Conservation (phyloP, 1,284 basidiomycete genomes). For the Amylostereum areolatum region DNA sequence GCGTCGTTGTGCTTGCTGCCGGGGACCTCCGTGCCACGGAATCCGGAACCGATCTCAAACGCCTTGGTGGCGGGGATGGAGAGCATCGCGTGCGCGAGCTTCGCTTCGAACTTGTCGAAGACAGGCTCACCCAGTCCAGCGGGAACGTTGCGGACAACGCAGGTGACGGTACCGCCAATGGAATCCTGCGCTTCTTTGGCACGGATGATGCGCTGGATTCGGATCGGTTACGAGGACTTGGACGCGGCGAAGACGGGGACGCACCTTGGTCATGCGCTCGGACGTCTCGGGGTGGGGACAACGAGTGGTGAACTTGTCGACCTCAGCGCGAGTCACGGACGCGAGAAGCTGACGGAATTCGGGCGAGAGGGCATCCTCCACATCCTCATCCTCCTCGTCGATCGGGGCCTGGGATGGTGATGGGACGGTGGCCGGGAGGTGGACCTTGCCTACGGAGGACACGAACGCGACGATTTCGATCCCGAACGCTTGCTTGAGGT, state of each 20-base stretch:
- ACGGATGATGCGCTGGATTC: constrained; percentile 77
- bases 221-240: constrained; percentile 5
- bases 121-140: constrained; percentile 94
- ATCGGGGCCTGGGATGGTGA: constrained; percentile 32
- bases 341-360: constrained; percentile 82
- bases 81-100: constrained; percentile 96
- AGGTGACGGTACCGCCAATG: constrained; percentile 96
- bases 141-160: constrained; percentile 89
- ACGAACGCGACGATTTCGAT: constrained; percentile 98
- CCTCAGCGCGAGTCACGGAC: constrained; percentile 80
- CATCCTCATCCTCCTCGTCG: constrained; percentile 62
- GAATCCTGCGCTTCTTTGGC: constrained; percentile 92
- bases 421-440: constrained; percentile 54
- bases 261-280: constrained; percentile 84
- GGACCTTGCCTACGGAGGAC: constrained; percentile 91
- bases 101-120: constrained; percentile 98
- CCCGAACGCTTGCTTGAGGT: constrained; percentile 83
- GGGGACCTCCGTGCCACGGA: constrained; percentile 92
- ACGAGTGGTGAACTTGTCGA: constrained; percentile 85
- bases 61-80: constrained; percentile 98
- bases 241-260: constrained; percentile 10
- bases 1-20: constrained; percentile 93
- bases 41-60: constrained; percentile 97
- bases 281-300: constrained; percentile 90
- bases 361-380: constrained; percentile 74